These are phyloP conservation scores for Lodderomyces orthopsilosis DNA, from an alignment of 1,139 yeast genomes.

Conservation along the genomic window DNA sequence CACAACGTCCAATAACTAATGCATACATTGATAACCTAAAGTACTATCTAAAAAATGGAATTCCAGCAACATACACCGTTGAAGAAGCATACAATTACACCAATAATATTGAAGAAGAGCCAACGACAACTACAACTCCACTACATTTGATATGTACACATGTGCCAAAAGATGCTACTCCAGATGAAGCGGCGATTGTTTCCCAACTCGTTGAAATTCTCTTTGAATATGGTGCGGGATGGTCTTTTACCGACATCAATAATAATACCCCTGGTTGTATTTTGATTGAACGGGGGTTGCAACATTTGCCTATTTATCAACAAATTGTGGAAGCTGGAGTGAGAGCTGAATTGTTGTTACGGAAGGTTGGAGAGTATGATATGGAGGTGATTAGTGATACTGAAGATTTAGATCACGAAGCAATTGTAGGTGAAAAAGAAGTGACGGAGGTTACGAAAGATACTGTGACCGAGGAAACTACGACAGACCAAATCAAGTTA, in stretches of 20 bases:
- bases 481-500: no score
- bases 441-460: constrained; percentile 8
- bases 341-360: constrained; percentile 76
- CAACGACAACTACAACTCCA: constrained; percentile 60
- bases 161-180: constrained; percentile 44
- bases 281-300: constrained; percentile 49
- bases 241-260: constrained; percentile 71
- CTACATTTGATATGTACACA: constrained; percentile 62
- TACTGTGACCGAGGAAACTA: not conserved
- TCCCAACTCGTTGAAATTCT: constrained; percentile 57
- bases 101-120: constrained; percentile 37
- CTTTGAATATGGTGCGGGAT: constrained; percentile 87
- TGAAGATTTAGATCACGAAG: constrained; percentile 24
- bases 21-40: constrained; percentile 46
- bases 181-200: constrained; percentile 48
- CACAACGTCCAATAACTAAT: constrained; percentile 51
- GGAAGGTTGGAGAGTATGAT: constrained; percentile 67
- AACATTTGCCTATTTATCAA: constrained; percentile 39
- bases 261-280: constrained; percentile 78
- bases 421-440: constrained; percentile 11
- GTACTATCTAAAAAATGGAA: constrained; percentile 53
- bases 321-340: constrained; percentile 84
- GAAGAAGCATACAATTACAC: constrained; percentile 68
- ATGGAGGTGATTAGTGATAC: constrained; percentile 37
- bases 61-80: constrained; percentile 79